These are phyloP conservation scores for Spathaspora sp. DNA, from an alignment of 1,139 yeast species.

Conservation along the genomic window DNA sequence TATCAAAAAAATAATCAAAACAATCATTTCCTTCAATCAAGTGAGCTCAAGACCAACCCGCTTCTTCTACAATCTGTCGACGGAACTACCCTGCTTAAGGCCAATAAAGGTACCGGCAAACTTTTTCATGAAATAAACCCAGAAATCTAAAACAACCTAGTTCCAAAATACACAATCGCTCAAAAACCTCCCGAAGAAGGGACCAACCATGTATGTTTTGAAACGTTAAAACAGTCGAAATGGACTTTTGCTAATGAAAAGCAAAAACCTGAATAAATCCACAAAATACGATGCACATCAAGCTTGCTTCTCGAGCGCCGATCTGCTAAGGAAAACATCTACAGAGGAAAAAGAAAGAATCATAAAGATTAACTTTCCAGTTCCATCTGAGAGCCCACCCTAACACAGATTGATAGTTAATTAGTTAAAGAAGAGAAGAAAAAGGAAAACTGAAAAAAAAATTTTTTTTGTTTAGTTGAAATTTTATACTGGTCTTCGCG, in stretches of 20 bases:
- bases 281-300: constrained; percentile 18
- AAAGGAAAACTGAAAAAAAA: constrained; percentile 9
- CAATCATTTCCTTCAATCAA: neutral
- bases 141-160: constrained; percentile 26
- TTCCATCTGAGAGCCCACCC: constrained; percentile 38
- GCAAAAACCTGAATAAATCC: constrained; percentile 17
- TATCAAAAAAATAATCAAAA: neutral
- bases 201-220: constrained; percentile 36
- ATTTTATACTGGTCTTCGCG: neutral
- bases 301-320: constrained; percentile 73
- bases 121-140: constrained; percentile 9
- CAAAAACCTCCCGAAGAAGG: constrained; percentile 50
- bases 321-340: constrained; percentile 51
- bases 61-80: constrained; percentile 75
- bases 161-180: constrained; percentile 36
- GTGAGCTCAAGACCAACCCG: constrained; percentile 71
- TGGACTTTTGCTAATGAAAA: constrained; percentile 14
- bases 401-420: constrained; percentile 52
- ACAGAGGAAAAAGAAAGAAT: constrained; percentile 28
- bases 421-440: constrained; percentile 13
- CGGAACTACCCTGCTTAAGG: constrained; percentile 82
- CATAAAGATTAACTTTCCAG: constrained; percentile 19
- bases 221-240: constrained; percentile 27
- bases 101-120: constrained; percentile 21
- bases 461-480: constrained; percentile 7